Percentiles rank a stretch among this genome's conserved stretches.
Evolutionary conservation across 2,329 filamentous ascomycete species (phyloP).

Genomic region (Lachnellula willkommii): DNA sequence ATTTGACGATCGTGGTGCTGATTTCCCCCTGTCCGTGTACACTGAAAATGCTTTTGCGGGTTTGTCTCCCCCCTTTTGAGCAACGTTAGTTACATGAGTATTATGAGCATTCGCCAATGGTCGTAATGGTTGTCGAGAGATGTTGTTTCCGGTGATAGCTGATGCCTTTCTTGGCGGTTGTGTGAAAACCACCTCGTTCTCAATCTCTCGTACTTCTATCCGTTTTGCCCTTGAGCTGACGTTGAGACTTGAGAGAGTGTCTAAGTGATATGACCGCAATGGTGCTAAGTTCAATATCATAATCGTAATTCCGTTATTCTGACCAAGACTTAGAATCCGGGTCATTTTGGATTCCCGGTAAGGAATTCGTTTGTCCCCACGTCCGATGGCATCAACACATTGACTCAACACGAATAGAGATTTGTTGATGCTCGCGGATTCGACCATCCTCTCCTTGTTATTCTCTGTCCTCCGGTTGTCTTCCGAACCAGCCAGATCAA

Average conservation of each 20-base stretch:
- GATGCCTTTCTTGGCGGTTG: slow-evolving; percentile 56
- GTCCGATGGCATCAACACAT: slow-evolving; percentile 89
- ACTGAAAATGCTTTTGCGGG: slow-evolving; percentile 82
- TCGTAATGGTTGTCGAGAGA: slow-evolving; percentile 69
- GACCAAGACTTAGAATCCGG: slow-evolving; percentile 81
- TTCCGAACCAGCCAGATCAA: slow-evolving; percentile 91
- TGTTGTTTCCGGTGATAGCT: slow-evolving; percentile 36
- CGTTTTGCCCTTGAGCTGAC: slow-evolving; percentile 94
- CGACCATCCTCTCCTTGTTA: slow-evolving; percentile 84
- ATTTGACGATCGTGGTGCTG: slow-evolving; percentile 29
- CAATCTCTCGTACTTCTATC: slow-evolving; percentile 90
- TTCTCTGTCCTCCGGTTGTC: slow-evolving; percentile 94
- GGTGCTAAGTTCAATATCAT: slow-evolving; percentile 96
- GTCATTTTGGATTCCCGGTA: slow-evolving; percentile 96
- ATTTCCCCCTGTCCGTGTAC: slow-evolving; percentile 67
- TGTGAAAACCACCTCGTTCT: slow-evolving; percentile 90
- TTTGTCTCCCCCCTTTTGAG: slow-evolving; percentile 56
- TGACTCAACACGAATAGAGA: slow-evolving; percentile 90
- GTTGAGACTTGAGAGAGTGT: slow-evolving; percentile 88
- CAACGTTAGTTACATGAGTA: slow-evolving; percentile 56
- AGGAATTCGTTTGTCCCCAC: slow-evolving; percentile 70
- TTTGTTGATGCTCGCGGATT: slow-evolving; percentile 97
- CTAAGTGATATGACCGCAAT: slow-evolving; percentile 85
- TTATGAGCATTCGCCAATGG: slow-evolving; percentile 73
- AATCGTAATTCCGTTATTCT: slow-evolving; percentile 90